Evolutionary conservation across 768 basidiomycete genomes (phyloP).

Genomic region (Lentinus brumalis): DNA sequence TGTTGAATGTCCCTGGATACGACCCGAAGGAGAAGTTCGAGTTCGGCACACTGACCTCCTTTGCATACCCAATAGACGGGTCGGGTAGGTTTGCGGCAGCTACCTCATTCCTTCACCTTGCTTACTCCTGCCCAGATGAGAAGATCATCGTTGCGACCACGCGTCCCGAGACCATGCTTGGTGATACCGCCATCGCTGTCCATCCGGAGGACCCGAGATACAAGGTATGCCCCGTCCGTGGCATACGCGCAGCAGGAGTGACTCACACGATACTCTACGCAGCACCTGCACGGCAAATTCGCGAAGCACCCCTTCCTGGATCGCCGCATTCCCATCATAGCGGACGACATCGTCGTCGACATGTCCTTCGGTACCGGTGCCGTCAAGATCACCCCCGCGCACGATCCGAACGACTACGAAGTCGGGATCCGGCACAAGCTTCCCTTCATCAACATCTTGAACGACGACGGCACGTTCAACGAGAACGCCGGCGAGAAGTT

Average conservation of each 20-base stretch:
- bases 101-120: too few relatives aligned
- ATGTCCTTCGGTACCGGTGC: conserved; percentile 98
- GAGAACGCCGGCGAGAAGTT: conserved; percentile 82
- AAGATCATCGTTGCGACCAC: conserved; percentile 94
- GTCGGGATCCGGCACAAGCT: conserved; percentile 87
- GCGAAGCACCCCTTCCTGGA: conserved; percentile 86
- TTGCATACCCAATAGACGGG: conserved; percentile 88
- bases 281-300: conserved; percentile 95
- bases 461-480: conserved; percentile 96
- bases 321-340: conserved; percentile 85
- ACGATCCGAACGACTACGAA: conserved; percentile 96
- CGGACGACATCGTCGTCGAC: conserved; percentile 83
- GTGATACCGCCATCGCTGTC: conserved; percentile 95
- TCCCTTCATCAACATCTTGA: conserved; percentile 91
- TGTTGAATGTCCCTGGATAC: conserved; percentile 92
- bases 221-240: conserved; percentile 45
- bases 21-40: conserved; percentile 95
- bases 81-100: conserved; percentile 54
- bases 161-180: conserved; percentile 98
- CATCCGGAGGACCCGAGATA: conserved; percentile 93
- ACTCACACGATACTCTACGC: background rate
- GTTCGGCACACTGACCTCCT: conserved; percentile 96
- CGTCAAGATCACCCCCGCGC: conserved; percentile 98
- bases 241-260: background rate
- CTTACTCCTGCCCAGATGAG: conserved; percentile 60